phyloP scores from a whole-genome alignment of 371 early-diverging fungal genomes.

The Apophysomyces trapeziformis region DNA sequence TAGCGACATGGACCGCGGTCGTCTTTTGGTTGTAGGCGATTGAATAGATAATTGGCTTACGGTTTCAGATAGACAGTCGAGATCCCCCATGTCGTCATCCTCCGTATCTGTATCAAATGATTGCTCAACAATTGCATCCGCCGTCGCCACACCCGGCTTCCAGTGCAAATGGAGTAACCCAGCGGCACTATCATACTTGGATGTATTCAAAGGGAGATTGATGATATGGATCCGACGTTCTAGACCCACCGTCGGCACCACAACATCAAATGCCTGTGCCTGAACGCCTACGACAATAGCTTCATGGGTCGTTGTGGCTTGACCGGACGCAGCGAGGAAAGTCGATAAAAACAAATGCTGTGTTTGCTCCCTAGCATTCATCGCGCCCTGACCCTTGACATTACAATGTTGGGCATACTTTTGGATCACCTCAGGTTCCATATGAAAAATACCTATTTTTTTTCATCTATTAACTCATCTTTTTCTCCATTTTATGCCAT shows the following conservation, averaged over 20 bases:
- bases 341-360: slow-evolving; percentile 65
- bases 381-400: slow-evolving; percentile 60
- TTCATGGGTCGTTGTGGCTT: slow-evolving; percentile 35
- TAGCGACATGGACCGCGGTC: slow-evolving; percentile 42
- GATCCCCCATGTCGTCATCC: slow-evolving; percentile 20
- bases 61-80: slow-evolving; percentile 8
- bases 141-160: slow-evolving; percentile 46
- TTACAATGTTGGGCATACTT: slow-evolving; percentile 72
- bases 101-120: slow-evolving; percentile 20
- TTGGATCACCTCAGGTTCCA: slow-evolving; percentile 45
- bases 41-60: slow-evolving; percentile 17
- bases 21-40: slow-evolving; percentile 14
- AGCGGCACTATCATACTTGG: slow-evolving; percentile 41
- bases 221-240: slow-evolving; percentile 58
- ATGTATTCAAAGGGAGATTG: slow-evolving; percentile 43
- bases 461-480: neutral
- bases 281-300: slow-evolving; percentile 55
- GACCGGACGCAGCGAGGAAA: slow-evolving; percentile 42
- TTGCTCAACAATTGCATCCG: slow-evolving; percentile 33
- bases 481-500: neutral
- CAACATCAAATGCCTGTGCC: slow-evolving; percentile 63
- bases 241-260: slow-evolving; percentile 61
- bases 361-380: slow-evolving; percentile 77
- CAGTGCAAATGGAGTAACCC: slow-evolving; percentile 55
- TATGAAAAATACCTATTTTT: slow-evolving; percentile 33